Evolutionary conservation across 768 basidiomycete species (phyloP).

Genomic region (Serendipita vermifera): DNA sequence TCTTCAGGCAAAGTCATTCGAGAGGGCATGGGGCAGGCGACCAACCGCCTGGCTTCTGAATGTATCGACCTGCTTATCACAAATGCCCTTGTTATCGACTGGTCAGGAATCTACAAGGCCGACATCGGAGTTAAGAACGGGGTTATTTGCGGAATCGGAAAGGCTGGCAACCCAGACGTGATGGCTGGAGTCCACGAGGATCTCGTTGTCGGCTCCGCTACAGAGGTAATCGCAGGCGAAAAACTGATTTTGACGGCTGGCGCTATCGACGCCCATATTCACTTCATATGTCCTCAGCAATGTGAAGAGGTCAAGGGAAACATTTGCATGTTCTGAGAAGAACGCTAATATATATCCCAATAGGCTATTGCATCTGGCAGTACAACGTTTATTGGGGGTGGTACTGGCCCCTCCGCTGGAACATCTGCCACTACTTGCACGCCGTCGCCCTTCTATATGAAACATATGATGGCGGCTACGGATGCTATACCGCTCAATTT

Average conservation of each 20-base stretch:
- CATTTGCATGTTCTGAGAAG: slow-evolving; percentile 15
- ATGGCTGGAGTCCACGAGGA: slow-evolving; percentile 65
- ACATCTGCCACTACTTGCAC: slow-evolving; percentile 94
- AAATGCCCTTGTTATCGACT: slow-evolving; percentile 88
- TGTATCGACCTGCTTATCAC: slow-evolving; percentile 88
- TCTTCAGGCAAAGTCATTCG: slow-evolving; percentile 77
- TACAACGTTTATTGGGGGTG: slow-evolving; percentile 92
- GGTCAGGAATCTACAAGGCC: slow-evolving; percentile 80
- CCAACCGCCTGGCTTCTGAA: slow-evolving; percentile 49
- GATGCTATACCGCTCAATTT: slow-evolving; percentile 87
- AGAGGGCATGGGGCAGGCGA: slow-evolving; percentile 94
- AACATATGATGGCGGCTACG: slow-evolving; percentile 81
- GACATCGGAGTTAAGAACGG: slow-evolving; percentile 89
- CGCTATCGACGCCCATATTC: slow-evolving; percentile 81
- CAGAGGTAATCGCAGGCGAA: slow-evolving; percentile 93
- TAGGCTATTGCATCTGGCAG: slow-evolving; percentile 40
- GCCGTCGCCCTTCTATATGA: slow-evolving; percentile 77
- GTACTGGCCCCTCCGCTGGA: slow-evolving; percentile 85
- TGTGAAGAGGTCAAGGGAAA: slow-evolving; percentile 72
- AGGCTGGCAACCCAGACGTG: slow-evolving; percentile 90
- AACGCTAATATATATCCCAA: no score
- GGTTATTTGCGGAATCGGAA: slow-evolving; percentile 77
- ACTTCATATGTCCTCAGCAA: slow-evolving; percentile 92
- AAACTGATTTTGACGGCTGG: slow-evolving; percentile 90
- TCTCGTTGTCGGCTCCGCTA: slow-evolving; percentile 77